Evolutionary conservation across 1,284 basidiomycete species (phyloP).

Genomic region (Heliocybe sulcata): DNA sequence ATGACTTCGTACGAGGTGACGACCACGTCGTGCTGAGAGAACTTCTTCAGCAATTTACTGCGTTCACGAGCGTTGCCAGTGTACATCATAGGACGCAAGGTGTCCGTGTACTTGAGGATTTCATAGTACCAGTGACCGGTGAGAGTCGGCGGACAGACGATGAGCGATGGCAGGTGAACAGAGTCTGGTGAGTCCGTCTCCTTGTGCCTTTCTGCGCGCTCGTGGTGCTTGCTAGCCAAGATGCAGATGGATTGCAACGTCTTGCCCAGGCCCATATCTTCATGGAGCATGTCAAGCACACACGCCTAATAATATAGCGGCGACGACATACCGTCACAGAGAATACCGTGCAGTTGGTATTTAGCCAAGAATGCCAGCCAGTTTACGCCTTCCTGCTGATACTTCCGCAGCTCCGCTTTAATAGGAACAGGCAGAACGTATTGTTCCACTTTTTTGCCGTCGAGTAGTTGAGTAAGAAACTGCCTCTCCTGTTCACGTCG

Average conservation of each 20-base stretch:
- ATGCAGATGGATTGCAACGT: slow-evolving; percentile 98
- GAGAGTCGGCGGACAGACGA: slow-evolving; percentile 95
- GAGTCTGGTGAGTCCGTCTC: slow-evolving; percentile 71
- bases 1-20: slow-evolving; percentile 98
- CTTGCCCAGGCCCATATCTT: slow-evolving; percentile 99
- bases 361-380: slow-evolving; percentile 98
- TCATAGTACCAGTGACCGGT: slow-evolving; percentile 99
- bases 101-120: slow-evolving; percentile 88
- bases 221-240: slow-evolving; percentile 88
- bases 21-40: slow-evolving; percentile 78
- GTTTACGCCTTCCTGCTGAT: slow-evolving; percentile 97
- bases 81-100: slow-evolving; percentile 83
- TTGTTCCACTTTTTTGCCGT: slow-evolving; percentile 90
- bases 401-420: slow-evolving; percentile 93
- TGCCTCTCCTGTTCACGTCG: slow-evolving; percentile 85
- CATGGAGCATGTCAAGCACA: slow-evolving; percentile 1
- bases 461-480: slow-evolving; percentile 91
- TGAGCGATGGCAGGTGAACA: slow-evolving; percentile 88
- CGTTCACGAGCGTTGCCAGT: slow-evolving; percentile 88
- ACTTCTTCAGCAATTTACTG: slow-evolving; percentile 55
- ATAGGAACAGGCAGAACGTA: slow-evolving; percentile 86
- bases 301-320: neutral
- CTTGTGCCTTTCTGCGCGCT: slow-evolving; percentile 69
- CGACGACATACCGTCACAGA: slow-evolving; percentile 81
- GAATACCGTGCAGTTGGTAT: slow-evolving; percentile 95